A percentile compares a stretch with the other conserved stretches of the same genome.
Evolutionary conservation across 768 basidiomycete species (phyloP).

Genomic region (Boletus pseudo-olivaceus): DNA sequence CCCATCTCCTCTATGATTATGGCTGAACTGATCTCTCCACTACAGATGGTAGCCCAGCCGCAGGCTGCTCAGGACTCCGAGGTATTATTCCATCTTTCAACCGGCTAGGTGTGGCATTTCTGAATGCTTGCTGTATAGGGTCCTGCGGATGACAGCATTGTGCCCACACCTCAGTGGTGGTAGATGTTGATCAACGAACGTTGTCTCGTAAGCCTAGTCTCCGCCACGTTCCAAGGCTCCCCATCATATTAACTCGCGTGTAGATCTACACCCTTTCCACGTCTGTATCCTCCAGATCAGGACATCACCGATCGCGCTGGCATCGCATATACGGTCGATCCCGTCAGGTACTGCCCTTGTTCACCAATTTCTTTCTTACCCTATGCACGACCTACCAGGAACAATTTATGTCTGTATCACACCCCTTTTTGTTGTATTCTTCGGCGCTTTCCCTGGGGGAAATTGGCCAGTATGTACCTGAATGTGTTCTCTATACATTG

Average conservation of each 20-base stretch:
- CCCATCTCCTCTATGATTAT: neutral
- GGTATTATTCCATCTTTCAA: constrained; percentile 7
- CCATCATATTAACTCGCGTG: constrained; percentile 1
- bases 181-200: constrained; percentile 1
- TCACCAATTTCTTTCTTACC: neutral
- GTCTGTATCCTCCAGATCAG: constrained; percentile 4
- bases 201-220: constrained; percentile 8
- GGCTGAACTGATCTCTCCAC: neutral
- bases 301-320: neutral
- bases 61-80: neutral
- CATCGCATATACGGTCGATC: neutral
- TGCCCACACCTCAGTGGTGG: constrained; percentile 8
- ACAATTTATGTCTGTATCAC: constrained; percentile 4
- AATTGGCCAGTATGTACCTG: too few species aligned
- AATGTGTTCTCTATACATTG: neutral
- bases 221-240: neutral
- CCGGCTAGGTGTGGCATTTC: neutral
- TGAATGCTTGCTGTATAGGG: constrained; percentile 9
- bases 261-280: neutral
- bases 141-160: too few species aligned
- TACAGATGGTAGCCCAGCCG: constrained; percentile 8
- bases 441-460: neutral
- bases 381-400: neutral
- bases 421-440: constrained; percentile 1
- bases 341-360: neutral